Evolutionary conservation across 2,329 filamentous ascomycete species (phyloP).

Genomic region (Alternaria brassicicola): DNA sequence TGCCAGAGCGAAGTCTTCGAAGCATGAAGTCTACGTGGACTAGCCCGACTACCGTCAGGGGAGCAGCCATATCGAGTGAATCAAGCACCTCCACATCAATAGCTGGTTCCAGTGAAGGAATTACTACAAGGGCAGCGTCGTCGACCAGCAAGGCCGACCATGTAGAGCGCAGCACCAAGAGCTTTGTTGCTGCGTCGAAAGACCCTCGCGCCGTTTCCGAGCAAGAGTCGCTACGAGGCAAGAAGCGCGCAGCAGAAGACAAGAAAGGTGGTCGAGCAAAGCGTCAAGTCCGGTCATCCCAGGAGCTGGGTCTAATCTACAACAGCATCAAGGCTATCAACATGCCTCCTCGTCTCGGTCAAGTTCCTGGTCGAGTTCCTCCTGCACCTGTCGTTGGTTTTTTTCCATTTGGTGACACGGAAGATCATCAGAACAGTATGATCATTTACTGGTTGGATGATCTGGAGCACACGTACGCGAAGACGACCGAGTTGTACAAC

Average conservation of each 20-base stretch:
- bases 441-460: constrained; percentile 24
- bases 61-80: not conserved
- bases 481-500: constrained; percentile 10
- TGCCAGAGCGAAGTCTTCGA: not conserved
- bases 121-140: not conserved
- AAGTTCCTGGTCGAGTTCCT: not conserved
- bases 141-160: not conserved
- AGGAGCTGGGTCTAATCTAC: constrained; percentile 7
- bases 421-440: constrained; percentile 19
- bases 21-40: not conserved
- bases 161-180: not conserved
- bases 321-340: constrained; percentile 22
- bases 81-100: not conserved
- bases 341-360: constrained; percentile 15
- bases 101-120: not conserved
- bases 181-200: not conserved
- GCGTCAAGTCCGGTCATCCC: not conserved
- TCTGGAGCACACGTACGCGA: constrained; percentile 12
- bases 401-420: constrained; percentile 16
- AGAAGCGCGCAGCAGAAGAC: constrained; percentile 3
- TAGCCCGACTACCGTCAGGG: not conserved
- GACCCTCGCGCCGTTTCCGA: not conserved
- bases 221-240: not conserved
- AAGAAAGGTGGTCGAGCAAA: not conserved
- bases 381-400: constrained; percentile 8